Percentiles rank a stretch among this genome's conserved stretches.
These are phyloP conservation scores for Sodiomyces alkalinus DNA, from an alignment of 2,329 filamentous ascomycete species.

Conservation along the genomic window DNA sequence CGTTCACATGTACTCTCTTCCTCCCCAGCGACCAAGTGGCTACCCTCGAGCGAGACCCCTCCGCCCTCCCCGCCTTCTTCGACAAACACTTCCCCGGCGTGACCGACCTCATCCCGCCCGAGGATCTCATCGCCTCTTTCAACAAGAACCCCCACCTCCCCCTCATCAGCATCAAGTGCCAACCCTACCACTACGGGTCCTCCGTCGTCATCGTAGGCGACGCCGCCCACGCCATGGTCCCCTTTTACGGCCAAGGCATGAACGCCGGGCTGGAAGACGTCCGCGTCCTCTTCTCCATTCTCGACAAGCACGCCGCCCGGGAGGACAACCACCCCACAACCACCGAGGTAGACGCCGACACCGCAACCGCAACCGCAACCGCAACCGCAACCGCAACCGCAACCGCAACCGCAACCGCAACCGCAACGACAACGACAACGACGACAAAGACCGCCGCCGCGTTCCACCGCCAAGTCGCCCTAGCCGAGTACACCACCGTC, in stretches of 20 bases:
- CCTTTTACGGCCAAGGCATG: conserved; percentile 97
- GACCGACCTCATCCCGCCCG: conserved; percentile 50
- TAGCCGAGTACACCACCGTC: conserved; percentile 59
- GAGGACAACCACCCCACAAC: conserved; percentile 26
- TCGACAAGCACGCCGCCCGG: conserved; percentile 49
- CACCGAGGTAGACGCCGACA: conserved; percentile 17
- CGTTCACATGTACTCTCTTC: conserved; percentile 92
- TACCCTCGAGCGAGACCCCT: conserved; percentile 47
- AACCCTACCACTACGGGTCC: conserved; percentile 66
- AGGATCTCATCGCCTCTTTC: conserved; percentile 61
- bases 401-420: conserved; percentile 26
- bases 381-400: too few species aligned
- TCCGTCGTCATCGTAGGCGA: conserved; percentile 81
- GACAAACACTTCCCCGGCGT: conserved; percentile 77
- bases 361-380: conserved; percentile 27
- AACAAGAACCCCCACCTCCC: conserved; percentile 74
- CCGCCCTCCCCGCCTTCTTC: conserved; percentile 57
- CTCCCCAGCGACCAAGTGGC: conserved; percentile 57
- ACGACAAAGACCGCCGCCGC: too few species aligned
- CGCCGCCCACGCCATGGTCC: conserved; percentile 93
- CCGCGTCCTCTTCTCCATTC: conserved; percentile 64
- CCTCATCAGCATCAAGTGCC: conserved; percentile 84
- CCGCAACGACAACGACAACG: too few species aligned
- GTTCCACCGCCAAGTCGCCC: conserved; percentile 51
- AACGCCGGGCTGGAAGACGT: conserved; percentile 95